A percentile compares a stretch with the other conserved stretches of the same genome.
These are phyloP conservation scores for Ophiocordyceps unilateralis DNA, from an alignment of 2,329 filamentous ascomycete species.

Conservation along the genomic window DNA sequence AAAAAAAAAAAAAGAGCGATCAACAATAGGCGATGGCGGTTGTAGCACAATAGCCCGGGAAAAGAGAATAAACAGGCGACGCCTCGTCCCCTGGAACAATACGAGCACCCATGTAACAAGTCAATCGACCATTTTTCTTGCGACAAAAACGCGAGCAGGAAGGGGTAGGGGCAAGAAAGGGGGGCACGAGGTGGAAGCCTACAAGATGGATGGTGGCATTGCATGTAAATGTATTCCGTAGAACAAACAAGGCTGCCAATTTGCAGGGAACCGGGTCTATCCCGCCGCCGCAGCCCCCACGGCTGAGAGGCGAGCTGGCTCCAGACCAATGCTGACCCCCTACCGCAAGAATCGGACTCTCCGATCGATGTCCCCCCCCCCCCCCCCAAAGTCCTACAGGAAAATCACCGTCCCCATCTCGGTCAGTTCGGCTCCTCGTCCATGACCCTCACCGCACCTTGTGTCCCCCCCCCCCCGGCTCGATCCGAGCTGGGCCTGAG, in stretches of 20 bases:
- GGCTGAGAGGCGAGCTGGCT: not conserved
- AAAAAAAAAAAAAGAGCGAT: too few relatives aligned
- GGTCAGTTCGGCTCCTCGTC: not conserved
- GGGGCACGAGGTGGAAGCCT: not conserved
- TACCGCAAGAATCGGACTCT: not conserved
- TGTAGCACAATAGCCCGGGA: too few relatives aligned
- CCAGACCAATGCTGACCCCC: not conserved
- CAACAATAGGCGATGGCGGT: too few relatives aligned
- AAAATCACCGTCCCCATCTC: not conserved
- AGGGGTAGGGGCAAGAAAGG: not conserved
- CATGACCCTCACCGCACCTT: too few relatives aligned
- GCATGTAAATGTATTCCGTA: not conserved
- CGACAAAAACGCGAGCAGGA: too few relatives aligned
- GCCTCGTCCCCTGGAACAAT: too few relatives aligned
- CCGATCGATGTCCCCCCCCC: not conserved
- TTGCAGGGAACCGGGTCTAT: not conserved
- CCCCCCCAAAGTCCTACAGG: not conserved
- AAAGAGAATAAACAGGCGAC: too few relatives aligned
- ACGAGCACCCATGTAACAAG: too few relatives aligned
- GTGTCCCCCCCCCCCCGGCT: not conserved
- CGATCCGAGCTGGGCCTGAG: not conserved
- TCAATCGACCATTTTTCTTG: too few relatives aligned
- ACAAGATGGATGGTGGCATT: not conserved
- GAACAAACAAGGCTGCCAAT: not conserved
- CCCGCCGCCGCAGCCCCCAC: not conserved